phyloP scores from a whole-genome alignment of 192 early-diverging fungal species.

The Irineochytrium annulatum region DNA sequence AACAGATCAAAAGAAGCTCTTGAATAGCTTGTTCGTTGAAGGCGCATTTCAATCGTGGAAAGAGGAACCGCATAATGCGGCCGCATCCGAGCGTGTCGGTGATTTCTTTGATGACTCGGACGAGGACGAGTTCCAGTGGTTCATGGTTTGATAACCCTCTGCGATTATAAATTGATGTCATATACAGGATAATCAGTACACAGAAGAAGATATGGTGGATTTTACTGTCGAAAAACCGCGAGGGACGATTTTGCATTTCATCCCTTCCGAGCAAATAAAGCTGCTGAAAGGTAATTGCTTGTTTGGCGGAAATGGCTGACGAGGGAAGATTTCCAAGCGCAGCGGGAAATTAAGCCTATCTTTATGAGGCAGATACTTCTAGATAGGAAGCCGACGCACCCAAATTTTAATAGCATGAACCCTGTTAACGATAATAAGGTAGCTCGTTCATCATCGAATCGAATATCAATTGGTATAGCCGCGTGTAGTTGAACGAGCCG shows the following conservation, averaged over 20 bases:
- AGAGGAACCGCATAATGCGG: too few relatives aligned
- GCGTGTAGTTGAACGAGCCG: conserved; percentile 23
- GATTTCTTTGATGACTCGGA: background rate
- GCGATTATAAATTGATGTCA: background rate
- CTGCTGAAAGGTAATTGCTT: conserved; percentile 48
- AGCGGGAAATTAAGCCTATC: conserved; percentile 47
- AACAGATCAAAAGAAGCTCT: too few relatives aligned
- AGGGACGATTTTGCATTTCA: conserved; percentile 52
- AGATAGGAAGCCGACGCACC: conserved; percentile 31
- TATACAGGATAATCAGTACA: conserved; percentile 4
- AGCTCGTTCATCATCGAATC: background rate
- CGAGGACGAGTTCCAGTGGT: conserved; percentile 1
- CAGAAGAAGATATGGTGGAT: conserved; percentile 5
- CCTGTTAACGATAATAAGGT: conserved; percentile 30
- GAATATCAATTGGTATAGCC: conserved; percentile 18
- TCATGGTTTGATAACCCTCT: background rate
- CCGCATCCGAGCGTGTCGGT: too few relatives aligned
- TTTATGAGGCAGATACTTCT: conserved; percentile 40
- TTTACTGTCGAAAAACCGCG: conserved; percentile 4
- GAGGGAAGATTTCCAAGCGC: conserved; percentile 39
- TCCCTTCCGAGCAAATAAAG: conserved; percentile 54
- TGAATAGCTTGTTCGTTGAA: too few relatives aligned
- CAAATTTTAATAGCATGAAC: conserved; percentile 33
- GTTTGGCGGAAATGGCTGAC: background rate
- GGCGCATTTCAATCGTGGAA: too few relatives aligned